Evolutionary conservation across 2,329 filamentous ascomycete genomes (phyloP).

Genomic region (Coleophoma eucalyptorum): DNA sequence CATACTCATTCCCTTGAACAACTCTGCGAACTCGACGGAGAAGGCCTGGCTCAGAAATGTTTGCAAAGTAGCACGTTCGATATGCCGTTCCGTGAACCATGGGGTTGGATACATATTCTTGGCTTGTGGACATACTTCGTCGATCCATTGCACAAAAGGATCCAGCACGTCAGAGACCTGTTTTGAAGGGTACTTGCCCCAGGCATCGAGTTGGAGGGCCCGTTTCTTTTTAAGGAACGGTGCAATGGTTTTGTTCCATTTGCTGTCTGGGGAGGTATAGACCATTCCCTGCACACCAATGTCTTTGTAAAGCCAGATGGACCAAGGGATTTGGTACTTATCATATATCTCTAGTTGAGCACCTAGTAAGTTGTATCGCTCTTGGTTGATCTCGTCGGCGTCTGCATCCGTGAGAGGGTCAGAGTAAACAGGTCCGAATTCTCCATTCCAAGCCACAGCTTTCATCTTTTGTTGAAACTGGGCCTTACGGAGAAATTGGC

Average conservation of each 20-base stretch:
- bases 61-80: slow-evolving; percentile 10
- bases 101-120: slow-evolving; percentile 20
- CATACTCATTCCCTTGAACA: slow-evolving; percentile 45
- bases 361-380: slow-evolving; percentile 38
- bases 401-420: slow-evolving; percentile 21
- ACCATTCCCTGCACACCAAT: slow-evolving; percentile 52
- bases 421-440: slow-evolving; percentile 41
- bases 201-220: slow-evolving; percentile 46
- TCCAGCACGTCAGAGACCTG: slow-evolving; percentile 29
- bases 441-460: slow-evolving; percentile 48
- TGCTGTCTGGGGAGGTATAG: slow-evolving; percentile 38
- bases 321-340: slow-evolving; percentile 46
- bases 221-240: slow-evolving; percentile 52
- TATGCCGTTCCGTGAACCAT: slow-evolving; percentile 20
- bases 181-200: slow-evolving; percentile 37
- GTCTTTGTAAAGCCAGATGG: slow-evolving; percentile 55
- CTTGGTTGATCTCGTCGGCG: slow-evolving; percentile 33
- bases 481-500: slow-evolving; percentile 40
- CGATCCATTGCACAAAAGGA: slow-evolving; percentile 23
- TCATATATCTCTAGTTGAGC: slow-evolving; percentile 46
- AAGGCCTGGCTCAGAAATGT: slow-evolving; percentile 9
- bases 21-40: slow-evolving; percentile 44
- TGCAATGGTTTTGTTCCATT: slow-evolving; percentile 45
- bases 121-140: slow-evolving; percentile 17
- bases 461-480: slow-evolving; percentile 39